Evolutionary conservation across 768 basidiomycete genomes (phyloP).

Genomic region (Podaxis pistillaris): DNA sequence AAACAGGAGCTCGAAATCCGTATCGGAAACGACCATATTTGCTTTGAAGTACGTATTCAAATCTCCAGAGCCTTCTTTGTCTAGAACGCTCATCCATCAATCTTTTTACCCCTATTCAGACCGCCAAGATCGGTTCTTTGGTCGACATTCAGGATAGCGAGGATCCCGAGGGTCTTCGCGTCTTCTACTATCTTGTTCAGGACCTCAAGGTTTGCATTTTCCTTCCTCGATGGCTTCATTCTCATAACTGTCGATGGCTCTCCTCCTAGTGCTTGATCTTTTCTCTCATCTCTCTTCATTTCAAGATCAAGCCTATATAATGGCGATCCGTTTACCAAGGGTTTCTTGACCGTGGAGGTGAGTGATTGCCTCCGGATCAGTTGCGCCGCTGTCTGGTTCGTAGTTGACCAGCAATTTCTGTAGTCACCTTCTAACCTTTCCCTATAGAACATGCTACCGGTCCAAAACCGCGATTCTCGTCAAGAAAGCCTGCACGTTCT

Average conservation of each 20-base stretch:
- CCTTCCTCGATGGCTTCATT: background rate
- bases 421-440: background rate
- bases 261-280: conserved; percentile 86
- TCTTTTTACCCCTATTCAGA: conserved; percentile 46
- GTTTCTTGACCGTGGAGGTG: conserved; percentile 16
- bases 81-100: background rate
- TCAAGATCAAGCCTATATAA: conserved; percentile 99
- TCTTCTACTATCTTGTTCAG: conserved; percentile 98
- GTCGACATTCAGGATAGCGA: conserved; percentile 97
- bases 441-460: conserved; percentile 9
- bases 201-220: conserved; percentile 76
- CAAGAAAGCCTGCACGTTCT: conserved; percentile 44
- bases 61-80: background rate
- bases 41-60: conserved; percentile 75
- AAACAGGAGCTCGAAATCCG: conserved; percentile 98
- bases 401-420: conserved; percentile 6
- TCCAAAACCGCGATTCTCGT: conserved; percentile 17
- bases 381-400: conserved; percentile 15
- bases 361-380: conserved; percentile 16
- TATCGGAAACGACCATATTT: conserved; percentile 91
- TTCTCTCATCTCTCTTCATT: conserved; percentile 96
- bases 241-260: background rate
- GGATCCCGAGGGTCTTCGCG: conserved; percentile 95
- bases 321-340: background rate
- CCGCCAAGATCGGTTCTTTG: conserved; percentile 95